Percentiles rank a stretch among this genome's conserved stretches.
Conservation (phyloP, 2,329 filamentous ascomycete species). For the Trichoderma sp. region DNA sequence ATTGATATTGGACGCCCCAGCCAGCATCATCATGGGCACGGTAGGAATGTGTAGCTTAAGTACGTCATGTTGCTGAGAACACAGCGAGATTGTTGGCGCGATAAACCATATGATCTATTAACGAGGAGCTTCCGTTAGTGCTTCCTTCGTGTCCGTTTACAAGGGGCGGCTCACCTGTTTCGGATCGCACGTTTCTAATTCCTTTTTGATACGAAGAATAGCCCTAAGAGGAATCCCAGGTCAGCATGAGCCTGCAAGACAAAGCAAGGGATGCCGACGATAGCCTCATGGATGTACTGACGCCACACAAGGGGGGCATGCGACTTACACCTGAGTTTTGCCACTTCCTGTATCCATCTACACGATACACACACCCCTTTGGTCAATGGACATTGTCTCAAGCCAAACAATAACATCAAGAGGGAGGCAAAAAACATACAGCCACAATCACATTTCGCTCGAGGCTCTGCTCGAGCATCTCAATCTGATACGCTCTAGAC, state of each 20-base stretch:
- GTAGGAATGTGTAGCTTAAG: slow-evolving; percentile 59
- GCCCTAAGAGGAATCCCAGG: slow-evolving; percentile 47
- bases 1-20: slow-evolving; percentile 66
- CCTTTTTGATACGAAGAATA: slow-evolving; percentile 62
- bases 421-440: slow-evolving; percentile 42
- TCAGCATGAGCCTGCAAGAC: not conserved
- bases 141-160: not conserved
- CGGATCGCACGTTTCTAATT: slow-evolving; percentile 53
- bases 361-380: not conserved
- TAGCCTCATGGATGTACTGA: not conserved
- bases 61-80: slow-evolving; percentile 61
- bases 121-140: not conserved
- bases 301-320: not conserved
- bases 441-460: slow-evolving; percentile 68
- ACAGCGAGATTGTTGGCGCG: slow-evolving; percentile 66
- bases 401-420: not conserved
- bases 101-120: slow-evolving; percentile 68
- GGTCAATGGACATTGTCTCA: slow-evolving; percentile 1
- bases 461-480: slow-evolving; percentile 72
- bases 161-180: slow-evolving; percentile 49
- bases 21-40: slow-evolving; percentile 60
- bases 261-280: not conserved
- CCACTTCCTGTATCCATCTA: slow-evolving; percentile 80
- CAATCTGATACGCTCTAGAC: slow-evolving; percentile 65
- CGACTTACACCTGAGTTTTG: slow-evolving; percentile 70